A percentile compares a stretch with the other conserved stretches of the same genome.
Evolutionary conservation across 257 asterid species (phyloP).

Genomic region (Ilex asprella): DNA sequence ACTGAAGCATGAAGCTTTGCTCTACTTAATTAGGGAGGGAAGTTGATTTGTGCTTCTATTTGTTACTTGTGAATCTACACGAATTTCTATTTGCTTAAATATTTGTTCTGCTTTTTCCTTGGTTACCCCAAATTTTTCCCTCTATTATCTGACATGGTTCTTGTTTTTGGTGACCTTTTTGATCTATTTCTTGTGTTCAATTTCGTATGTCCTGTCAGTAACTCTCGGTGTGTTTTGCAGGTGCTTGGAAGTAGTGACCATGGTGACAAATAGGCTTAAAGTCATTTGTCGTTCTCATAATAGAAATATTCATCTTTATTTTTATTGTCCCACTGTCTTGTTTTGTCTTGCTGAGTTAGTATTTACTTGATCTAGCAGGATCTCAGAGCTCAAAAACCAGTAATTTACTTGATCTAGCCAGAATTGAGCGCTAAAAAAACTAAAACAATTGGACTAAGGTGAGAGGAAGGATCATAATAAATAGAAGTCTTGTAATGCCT

Average conservation of each 20-base stretch:
- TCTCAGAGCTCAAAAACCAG: slow-evolving; percentile 65
- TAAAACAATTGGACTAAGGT: slow-evolving; percentile 86
- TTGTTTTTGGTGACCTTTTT: background rate
- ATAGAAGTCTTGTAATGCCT: slow-evolving; percentile 94
- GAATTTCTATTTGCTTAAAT: too few species aligned
- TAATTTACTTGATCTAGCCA: too few species aligned
- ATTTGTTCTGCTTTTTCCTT: background rate
- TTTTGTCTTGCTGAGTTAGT: slow-evolving; percentile 36
- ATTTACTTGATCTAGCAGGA: slow-evolving; percentile 93
- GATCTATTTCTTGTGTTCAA: background rate
- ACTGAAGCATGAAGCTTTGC: too few species aligned
- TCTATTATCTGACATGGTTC: background rate
- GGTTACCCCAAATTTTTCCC: background rate
- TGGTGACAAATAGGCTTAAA: slow-evolving; percentile 51
- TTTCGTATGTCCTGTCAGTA: too few species aligned
- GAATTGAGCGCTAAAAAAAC: slow-evolving; percentile 27
- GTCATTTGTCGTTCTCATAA: slow-evolving; percentile 12
- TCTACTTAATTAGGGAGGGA: too few species aligned
- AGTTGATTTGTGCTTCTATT: too few species aligned
- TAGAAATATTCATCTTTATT: slow-evolving; percentile 5
- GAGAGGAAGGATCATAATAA: slow-evolving; percentile 98
- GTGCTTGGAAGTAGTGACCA: too few species aligned
- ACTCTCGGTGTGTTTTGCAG: too few species aligned
- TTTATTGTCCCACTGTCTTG: slow-evolving; percentile 3
- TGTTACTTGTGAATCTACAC: too few species aligned